Percentiles rank a stretch among this genome's conserved stretches.
Evolutionary conservation across 345 rosid species (phyloP).

Genomic region (Camelina sativa): DNA sequence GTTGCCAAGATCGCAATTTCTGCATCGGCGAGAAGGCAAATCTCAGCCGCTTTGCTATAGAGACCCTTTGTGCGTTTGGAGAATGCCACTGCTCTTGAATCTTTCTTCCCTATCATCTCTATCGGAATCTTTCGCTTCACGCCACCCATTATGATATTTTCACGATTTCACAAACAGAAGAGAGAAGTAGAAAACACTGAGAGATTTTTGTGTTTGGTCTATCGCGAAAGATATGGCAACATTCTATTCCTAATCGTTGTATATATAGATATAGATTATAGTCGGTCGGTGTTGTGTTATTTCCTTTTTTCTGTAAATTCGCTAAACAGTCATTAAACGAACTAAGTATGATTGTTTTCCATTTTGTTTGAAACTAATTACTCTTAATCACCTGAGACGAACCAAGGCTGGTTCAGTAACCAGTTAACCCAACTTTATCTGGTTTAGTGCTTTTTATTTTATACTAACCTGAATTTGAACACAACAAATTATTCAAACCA

Average conservation of each 20-base stretch:
- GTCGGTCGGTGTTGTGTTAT: too few relatives aligned
- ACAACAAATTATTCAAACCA: neutral
- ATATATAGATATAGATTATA: too few relatives aligned
- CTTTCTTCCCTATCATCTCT: constrained; percentile 11
- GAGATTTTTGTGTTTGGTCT: too few relatives aligned
- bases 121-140: constrained; percentile 3
- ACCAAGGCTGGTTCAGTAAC: too few relatives aligned
- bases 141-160: constrained; percentile 25
- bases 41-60: constrained; percentile 29
- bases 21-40: constrained; percentile 28
- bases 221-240: too few relatives aligned
- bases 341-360: neutral
- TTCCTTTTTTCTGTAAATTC: too few relatives aligned
- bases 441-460: neutral
- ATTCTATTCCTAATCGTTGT: too few relatives aligned
- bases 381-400: neutral
- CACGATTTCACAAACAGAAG: too few relatives aligned
- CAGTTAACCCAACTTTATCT: neutral
- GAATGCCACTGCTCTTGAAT: neutral
- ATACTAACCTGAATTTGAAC: neutral
- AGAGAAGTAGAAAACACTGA: too few relatives aligned
- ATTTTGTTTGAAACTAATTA: neutral
- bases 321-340: too few relatives aligned
- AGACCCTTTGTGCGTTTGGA: constrained; percentile 38
- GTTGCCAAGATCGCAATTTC: constrained; percentile 23